Evolutionary conservation across 331 rosid species (phyloP).

Genomic region (Pyrus hybrid): DNA sequence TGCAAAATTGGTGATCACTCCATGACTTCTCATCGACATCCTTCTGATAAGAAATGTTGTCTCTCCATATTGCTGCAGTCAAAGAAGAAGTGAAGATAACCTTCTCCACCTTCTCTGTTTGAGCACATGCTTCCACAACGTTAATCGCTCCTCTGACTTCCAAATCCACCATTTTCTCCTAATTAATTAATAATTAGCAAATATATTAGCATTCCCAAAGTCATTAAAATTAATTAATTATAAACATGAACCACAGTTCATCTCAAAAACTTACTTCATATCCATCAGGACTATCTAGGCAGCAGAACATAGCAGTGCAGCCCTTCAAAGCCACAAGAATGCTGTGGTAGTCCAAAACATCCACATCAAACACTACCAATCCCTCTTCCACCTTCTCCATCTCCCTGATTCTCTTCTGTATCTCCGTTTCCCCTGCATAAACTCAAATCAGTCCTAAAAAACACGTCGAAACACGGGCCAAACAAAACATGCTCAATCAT

Average conservation of each 20-base stretch:
- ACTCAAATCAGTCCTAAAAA: neutral
- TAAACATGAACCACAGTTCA: neutral
- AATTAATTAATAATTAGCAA: neutral
- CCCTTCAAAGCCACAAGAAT: slow-evolving; percentile 31
- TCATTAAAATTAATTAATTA: neutral
- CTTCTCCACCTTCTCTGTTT: slow-evolving; percentile 30
- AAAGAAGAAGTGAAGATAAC: slow-evolving; percentile 34
- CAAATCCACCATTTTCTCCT: slow-evolving; percentile 36
- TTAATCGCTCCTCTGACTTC: slow-evolving; percentile 48
- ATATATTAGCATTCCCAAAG: neutral
- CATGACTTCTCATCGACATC: slow-evolving; percentile 43
- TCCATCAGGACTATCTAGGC: slow-evolving; percentile 33
- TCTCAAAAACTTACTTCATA: slow-evolving; percentile 17
- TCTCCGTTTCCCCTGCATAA: slow-evolving; percentile 30
- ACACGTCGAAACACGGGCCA: neutral
- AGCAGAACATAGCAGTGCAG: slow-evolving; percentile 35
- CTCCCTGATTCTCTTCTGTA: slow-evolving; percentile 24
- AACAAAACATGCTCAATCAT: neutral
- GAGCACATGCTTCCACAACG: slow-evolving; percentile 44
- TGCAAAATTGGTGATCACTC: slow-evolving; percentile 41
- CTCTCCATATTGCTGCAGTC: slow-evolving; percentile 43
- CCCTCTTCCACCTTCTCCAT: slow-evolving; percentile 21
- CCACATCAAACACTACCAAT: slow-evolving; percentile 23
- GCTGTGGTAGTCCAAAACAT: slow-evolving; percentile 37
- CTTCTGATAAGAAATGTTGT: slow-evolving; percentile 22